A percentile compares a stretch with the other conserved stretches of the same genome.
phyloP scores from a whole-genome alignment of 2,329 filamentous ascomycete genomes.

The Exophiala oligosperma region DNA sequence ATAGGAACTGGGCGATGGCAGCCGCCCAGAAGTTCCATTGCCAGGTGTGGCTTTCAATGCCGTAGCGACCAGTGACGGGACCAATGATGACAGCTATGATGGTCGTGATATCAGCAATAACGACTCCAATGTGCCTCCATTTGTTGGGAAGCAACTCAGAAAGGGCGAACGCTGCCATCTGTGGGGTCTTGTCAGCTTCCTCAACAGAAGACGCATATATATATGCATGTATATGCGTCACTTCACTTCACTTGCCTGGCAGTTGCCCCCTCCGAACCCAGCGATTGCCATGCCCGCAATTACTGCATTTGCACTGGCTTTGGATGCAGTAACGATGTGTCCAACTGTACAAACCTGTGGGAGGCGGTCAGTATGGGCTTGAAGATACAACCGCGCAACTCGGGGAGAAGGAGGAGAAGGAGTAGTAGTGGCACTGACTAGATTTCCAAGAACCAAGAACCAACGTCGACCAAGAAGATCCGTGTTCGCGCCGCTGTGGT shows the following conservation, averaged over 20 bases:
- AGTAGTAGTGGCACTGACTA: conserved; percentile 27
- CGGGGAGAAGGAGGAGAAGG: neutral
- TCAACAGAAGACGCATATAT: no score
- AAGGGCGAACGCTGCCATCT: conserved; percentile 46
- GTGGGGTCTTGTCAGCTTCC: conserved; percentile 17
- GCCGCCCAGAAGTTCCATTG: conserved; percentile 49
- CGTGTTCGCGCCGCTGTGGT: conserved; percentile 37
- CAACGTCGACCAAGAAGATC: conserved; percentile 51
- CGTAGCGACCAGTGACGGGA: conserved; percentile 47
- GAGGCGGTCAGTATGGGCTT: neutral
- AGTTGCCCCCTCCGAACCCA: conserved; percentile 48
- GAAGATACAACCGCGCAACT: neutral
- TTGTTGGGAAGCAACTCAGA: conserved; percentile 47
- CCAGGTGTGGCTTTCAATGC: conserved; percentile 41
- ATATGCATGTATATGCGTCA: no score
- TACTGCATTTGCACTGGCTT: conserved; percentile 41
- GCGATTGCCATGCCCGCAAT: conserved; percentile 44
- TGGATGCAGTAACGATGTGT: conserved; percentile 41
- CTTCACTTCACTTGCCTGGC: conserved; percentile 32
- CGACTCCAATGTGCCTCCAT: conserved; percentile 47
- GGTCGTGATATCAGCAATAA: conserved; percentile 45
- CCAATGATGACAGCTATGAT: conserved; percentile 49
- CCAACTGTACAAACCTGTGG: conserved; percentile 37
- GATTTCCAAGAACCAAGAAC: conserved; percentile 47
- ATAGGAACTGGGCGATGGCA: conserved; percentile 45